Evolutionary conservation across 2,329 filamentous ascomycete species (phyloP).

Genomic region (Pseudocercospora fuligena): DNA sequence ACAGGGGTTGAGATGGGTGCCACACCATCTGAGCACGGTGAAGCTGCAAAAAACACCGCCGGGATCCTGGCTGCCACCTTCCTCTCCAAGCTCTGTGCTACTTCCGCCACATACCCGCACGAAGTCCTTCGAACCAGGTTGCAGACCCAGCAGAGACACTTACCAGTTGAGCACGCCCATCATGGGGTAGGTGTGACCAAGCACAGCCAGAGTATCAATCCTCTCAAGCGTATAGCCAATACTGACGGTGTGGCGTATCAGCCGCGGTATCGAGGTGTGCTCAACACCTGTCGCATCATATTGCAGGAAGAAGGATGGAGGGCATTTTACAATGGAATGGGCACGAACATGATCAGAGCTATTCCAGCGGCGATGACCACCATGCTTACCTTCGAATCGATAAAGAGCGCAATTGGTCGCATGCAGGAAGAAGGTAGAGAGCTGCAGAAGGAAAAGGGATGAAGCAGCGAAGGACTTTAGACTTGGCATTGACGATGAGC

Average conservation of each 20-base stretch:
- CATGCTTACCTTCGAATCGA: conserved; percentile 93
- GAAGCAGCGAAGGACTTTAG: not conserved
- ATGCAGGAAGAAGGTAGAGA: conserved; percentile 58
- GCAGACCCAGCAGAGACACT: conserved; percentile 81
- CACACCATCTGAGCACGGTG: conserved; percentile 58
- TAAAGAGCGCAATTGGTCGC: conserved; percentile 59
- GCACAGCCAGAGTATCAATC: conserved; percentile 39
- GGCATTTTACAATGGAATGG: conserved; percentile 96
- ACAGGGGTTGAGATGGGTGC: conserved; percentile 88
- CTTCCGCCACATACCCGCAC: conserved; percentile 94
- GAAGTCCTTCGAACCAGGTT: conserved; percentile 92
- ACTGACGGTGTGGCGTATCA: conserved; percentile 61
- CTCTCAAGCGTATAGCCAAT: conserved; percentile 40
- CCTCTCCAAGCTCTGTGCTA: conserved; percentile 91
- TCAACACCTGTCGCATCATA: conserved; percentile 83
- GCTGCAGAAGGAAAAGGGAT: conserved; percentile 26
- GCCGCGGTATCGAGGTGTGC: conserved; percentile 74
- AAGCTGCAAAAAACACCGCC: conserved; percentile 66
- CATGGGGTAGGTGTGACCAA: conserved; percentile 57
- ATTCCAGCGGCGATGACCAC: conserved; percentile 96
- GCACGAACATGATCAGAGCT: conserved; percentile 95
- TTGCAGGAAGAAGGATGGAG: conserved; percentile 90
- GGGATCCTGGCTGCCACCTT: conserved; percentile 89
- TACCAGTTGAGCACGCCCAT: conserved; percentile 43
- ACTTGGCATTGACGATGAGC: not conserved